Evolutionary conservation across 106 monocot species (phyloP).

Genomic region (Acorus calamus): DNA sequence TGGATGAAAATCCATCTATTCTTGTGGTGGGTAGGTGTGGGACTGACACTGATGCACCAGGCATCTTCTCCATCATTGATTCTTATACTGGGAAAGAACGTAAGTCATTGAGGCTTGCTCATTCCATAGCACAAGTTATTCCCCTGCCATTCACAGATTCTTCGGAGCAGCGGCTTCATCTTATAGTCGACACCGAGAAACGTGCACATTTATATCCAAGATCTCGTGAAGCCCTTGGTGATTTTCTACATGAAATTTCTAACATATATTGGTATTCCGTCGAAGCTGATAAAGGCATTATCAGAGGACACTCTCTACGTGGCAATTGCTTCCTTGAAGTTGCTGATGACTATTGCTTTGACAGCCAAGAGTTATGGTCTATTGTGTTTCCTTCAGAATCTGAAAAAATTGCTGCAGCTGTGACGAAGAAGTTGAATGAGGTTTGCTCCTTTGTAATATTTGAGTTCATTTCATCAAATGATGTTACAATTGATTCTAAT

Average conservation of each 20-base stretch:
- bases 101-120: conserved; percentile 36
- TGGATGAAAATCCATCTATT: conserved; percentile 87
- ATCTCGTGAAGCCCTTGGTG: conserved; percentile 41
- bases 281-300: conserved; percentile 34
- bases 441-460: conserved; percentile 25
- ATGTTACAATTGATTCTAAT: no score
- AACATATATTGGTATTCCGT: conserved; percentile 68
- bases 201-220: conserved; percentile 84
- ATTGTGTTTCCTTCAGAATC: conserved; percentile 75
- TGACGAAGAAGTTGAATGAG: conserved; percentile 83
- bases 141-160: conserved; percentile 69
- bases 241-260: conserved; percentile 43
- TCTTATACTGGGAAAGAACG: conserved; percentile 73
- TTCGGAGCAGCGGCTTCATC: conserved; percentile 76
- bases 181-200: conserved; percentile 64
- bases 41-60: conserved; percentile 29
- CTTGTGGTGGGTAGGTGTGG: conserved; percentile 80
- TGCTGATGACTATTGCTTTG: conserved; percentile 67
- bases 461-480: no score
- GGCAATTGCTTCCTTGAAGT: conserved; percentile 32
- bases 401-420: conserved; percentile 56
- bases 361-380: conserved; percentile 72
- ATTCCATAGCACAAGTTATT: conserved; percentile 66
- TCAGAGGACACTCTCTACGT: conserved; percentile 64
- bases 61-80: conserved; percentile 70